Percentiles rank a stretch among this genome's conserved stretches.
Evolutionary conservation across 257 asterid genomes (phyloP).

Genomic region (Rauvolfia tetraphylla): DNA sequence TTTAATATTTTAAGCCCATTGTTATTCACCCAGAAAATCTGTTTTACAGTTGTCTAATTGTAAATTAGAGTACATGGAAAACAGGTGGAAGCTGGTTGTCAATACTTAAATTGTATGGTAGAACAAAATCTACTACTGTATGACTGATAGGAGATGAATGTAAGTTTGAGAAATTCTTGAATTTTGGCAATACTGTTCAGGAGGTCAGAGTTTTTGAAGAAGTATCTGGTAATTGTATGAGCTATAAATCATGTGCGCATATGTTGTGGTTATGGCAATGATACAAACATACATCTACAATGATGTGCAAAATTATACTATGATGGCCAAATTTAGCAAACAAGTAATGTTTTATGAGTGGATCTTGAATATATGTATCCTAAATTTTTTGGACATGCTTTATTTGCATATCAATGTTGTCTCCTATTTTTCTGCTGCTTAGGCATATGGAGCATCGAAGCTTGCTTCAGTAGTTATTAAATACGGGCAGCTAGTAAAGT

Average conservation of each 20-base stretch:
- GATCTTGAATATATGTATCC: neutral
- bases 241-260: neutral
- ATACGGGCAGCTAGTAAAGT: neutral
- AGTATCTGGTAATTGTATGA: neutral
- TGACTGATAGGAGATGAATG: neutral
- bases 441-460: neutral
- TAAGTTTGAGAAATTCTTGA: neutral
- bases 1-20: slow-evolving; percentile 5
- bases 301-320: neutral
- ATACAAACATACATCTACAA: neutral
- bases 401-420: neutral
- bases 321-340: neutral
- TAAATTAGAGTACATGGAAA: neutral
- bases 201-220: neutral
- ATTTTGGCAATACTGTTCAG: neutral
- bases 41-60: neutral
- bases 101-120: neutral
- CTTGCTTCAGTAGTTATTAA: neutral
- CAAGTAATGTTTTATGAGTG: neutral
- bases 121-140: neutral
- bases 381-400: too few relatives aligned
- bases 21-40: neutral
- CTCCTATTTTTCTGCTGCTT: slow-evolving; percentile 3
- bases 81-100: neutral
- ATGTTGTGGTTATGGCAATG: neutral